phyloP scores from a whole-genome alignment of 1,284 basidiomycete genomes.

The Kwoniella shivajii region DNA sequence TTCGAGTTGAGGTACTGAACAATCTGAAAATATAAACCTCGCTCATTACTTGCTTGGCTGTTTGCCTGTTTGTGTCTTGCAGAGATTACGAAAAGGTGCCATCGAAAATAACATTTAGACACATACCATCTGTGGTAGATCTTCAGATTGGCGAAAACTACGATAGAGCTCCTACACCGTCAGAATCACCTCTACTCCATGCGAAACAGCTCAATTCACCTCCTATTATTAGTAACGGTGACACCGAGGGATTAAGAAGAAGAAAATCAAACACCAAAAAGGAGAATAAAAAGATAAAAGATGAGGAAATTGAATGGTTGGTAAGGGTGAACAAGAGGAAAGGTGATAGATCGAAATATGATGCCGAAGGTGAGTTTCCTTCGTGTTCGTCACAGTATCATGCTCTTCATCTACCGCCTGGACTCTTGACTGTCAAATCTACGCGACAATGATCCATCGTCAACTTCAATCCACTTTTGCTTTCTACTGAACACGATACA shows the following conservation, averaged over 20 bases:
- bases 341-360: slow-evolving; percentile 28
- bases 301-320: slow-evolving; percentile 6
- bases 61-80: too few relatives aligned
- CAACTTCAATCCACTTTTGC: too few relatives aligned
- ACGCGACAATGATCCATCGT: too few relatives aligned
- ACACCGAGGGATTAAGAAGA: neutral
- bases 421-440: too few relatives aligned
- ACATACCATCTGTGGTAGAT: slow-evolving; percentile 84
- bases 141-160: slow-evolving; percentile 57
- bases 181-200: slow-evolving; percentile 5
- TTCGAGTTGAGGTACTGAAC: too few relatives aligned
- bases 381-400: neutral
- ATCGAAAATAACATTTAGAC: slow-evolving; percentile 62
- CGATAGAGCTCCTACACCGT: slow-evolving; percentile 5
- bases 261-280: neutral
- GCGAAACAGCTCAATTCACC: neutral
- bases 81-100: slow-evolving; percentile 69
- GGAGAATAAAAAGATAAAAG: slow-evolving; percentile 1
- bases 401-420: neutral
- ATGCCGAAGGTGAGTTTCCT: slow-evolving; percentile 34
- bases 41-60: too few relatives aligned
- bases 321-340: slow-evolving; percentile 16
- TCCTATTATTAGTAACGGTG: neutral
- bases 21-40: too few relatives aligned
- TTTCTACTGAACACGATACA: too few relatives aligned